These are phyloP conservation scores for Gyromitra esculenta DNA, from an alignment of 2,329 filamentous ascomycete species.

Conservation along the genomic window DNA sequence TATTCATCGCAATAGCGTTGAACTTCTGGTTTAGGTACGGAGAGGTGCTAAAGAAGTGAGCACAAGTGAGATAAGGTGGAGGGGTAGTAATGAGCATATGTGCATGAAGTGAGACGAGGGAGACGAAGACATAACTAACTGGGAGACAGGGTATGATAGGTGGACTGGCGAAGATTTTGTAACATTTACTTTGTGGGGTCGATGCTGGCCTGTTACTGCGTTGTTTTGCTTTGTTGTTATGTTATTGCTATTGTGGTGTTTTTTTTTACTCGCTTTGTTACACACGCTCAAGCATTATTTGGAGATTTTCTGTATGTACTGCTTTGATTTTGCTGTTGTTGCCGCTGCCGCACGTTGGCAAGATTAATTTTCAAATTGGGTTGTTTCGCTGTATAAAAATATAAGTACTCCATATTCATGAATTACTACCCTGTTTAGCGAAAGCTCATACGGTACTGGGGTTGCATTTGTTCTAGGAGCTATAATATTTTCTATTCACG, in stretches of 20 bases:
- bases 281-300: background rate
- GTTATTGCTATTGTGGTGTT: background rate
- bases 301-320: background rate
- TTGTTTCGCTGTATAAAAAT: conserved; percentile 17
- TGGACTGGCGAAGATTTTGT: conserved; percentile 6
- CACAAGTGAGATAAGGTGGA: background rate
- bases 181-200: conserved; percentile 35
- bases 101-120: conserved; percentile 9
- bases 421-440: conserved; percentile 12
- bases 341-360: background rate
- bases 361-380: conserved; percentile 37
- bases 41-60: conserved; percentile 17
- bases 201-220: conserved; percentile 32
- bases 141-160: conserved; percentile 14
- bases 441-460: background rate
- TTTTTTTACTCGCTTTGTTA: background rate
- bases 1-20: conserved; percentile 77
- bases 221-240: conserved; percentile 3
- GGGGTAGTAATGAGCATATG: conserved; percentile 25
- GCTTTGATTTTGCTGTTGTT: background rate
- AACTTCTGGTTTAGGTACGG: conserved; percentile 63
- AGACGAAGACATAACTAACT: background rate
- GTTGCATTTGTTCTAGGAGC: background rate
- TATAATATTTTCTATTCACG: background rate
- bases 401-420: conserved; percentile 15